Evolutionary conservation across 768 basidiomycete genomes (phyloP), one percentile per base, ranked within the genome.

Genomic region (Naganishia onofrii): DNA sequence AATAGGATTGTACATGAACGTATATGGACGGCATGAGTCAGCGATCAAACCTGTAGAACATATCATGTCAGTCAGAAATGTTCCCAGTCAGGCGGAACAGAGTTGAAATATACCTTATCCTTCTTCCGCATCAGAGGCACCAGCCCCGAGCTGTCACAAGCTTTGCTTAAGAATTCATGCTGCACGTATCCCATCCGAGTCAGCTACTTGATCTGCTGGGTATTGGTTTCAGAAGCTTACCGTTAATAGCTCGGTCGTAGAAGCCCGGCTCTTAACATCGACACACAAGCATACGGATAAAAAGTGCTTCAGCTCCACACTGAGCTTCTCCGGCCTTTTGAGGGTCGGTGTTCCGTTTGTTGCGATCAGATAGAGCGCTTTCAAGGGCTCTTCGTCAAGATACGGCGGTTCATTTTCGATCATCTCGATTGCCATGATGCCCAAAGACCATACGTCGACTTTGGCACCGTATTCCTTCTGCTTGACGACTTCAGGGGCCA

Each of bases 351-450:
- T 98, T 31, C 96, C 95, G 75, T 97, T 97, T 10, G 95, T 99
- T 1, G 95, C 95, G 76, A 99, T 99, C 57, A 99, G 87, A 81
- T 98, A 99, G 53, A 99, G 83, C 2, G 96, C 96, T 80, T 96
- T 97, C 65, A 96, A 84, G 0, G 94, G 93, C 82, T 95, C 95
- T 84, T 96, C 93, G 79, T 94, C 94, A 42, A 95, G 85, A 76
- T 96, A 96, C 28, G 93, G 93, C 0, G 93, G 93, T 80, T 96
- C 94, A 67, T 93, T 94, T 82, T 97, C 93, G 75, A 97, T 94
- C 93, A 97, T 96, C 83, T 96, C 93, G 72, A 78, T 83, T 84
- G 79, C 80, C 90, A 92, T 96, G 84, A 97, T 96, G 3, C 93
- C 93, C 73, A 96, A 82, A 79, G 89, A 90, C 93, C 94, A 96